Conservation (phyloP, 768 basidiomycete species). For the Rhodotorula toruloides region DNA sequence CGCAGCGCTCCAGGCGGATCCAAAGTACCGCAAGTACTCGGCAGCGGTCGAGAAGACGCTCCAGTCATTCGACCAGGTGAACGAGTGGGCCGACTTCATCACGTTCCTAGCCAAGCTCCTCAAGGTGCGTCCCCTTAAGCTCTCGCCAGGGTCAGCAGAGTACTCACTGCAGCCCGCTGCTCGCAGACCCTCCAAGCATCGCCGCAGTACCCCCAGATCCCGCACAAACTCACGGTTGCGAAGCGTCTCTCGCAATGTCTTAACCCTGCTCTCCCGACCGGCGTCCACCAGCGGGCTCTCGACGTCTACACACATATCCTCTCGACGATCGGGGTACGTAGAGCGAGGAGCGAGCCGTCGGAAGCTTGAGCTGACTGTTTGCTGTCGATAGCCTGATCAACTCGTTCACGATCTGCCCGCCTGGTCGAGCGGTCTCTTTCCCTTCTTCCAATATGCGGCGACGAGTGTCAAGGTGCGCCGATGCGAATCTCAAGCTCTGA, state of each 20-base stretch:
- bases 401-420: constrained; percentile 75
- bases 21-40: constrained; percentile 60
- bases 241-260: constrained; percentile 93
- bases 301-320: constrained; percentile 93
- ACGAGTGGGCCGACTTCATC: constrained; percentile 99
- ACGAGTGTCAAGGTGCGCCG: constrained; percentile 81
- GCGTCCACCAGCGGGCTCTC: constrained; percentile 91
- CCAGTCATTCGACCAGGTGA: constrained; percentile 86
- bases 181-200: constrained; percentile 82
- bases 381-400: constrained; percentile 64
- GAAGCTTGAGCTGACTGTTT: background rate
- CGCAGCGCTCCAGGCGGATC: constrained; percentile 19
- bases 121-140: constrained; percentile 30
- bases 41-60: constrained; percentile 89
- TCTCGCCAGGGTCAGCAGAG: background rate
- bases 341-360: too few relatives aligned
- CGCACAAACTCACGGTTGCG: constrained; percentile 84
- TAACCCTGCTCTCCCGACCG: constrained; percentile 93
- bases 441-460: constrained; percentile 98
- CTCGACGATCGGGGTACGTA: constrained; percentile 77
- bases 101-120: constrained; percentile 62
- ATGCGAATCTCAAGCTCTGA: background rate
- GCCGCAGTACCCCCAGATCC: constrained; percentile 92
- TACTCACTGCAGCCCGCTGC: background rate
- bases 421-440: constrained; percentile 94